Conservation (phyloP, 495 filamentous ascomycete genomes). For the Aspergillus haitiensis region DNA sequence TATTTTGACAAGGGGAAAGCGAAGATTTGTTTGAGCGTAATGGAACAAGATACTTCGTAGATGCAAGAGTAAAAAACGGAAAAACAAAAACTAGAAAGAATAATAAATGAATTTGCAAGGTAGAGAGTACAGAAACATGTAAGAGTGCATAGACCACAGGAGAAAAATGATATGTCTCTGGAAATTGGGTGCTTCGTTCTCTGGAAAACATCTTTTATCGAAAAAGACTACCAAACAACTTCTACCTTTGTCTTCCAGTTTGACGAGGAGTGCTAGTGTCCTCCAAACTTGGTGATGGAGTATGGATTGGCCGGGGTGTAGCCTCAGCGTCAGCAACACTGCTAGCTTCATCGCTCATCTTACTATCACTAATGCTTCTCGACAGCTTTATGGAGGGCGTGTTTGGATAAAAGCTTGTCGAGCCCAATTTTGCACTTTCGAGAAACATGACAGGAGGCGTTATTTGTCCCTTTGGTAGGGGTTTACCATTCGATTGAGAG, state of each 20-base stretch:
- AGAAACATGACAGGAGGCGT: slow-evolving; percentile 37
- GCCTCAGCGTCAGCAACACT: slow-evolving; percentile 39
- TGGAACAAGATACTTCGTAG: background rate
- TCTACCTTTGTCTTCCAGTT: slow-evolving; percentile 23
- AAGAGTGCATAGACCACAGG: no score
- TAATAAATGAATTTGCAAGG: no score
- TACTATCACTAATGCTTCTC: slow-evolving; percentile 13
- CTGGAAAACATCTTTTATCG: background rate
- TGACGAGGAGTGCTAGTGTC: slow-evolving; percentile 64
- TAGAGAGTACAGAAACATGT: no score
- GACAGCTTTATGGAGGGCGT: slow-evolving; percentile 34
- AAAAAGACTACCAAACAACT: slow-evolving; percentile 11
- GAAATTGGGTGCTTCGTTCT: background rate
- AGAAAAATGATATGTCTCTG: background rate
- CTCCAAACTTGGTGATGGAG: slow-evolving; percentile 38
- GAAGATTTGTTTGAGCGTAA: background rate
- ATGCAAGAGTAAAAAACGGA: background rate
- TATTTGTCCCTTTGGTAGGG: slow-evolving; percentile 31
- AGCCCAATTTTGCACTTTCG: background rate
- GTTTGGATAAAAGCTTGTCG: slow-evolving; percentile 22
- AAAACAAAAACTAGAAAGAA: background rate
- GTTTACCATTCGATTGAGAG: slow-evolving; percentile 9
- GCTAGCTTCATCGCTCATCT: slow-evolving; percentile 22
- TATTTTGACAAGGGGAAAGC: slow-evolving; percentile 9
- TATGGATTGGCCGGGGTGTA: slow-evolving; percentile 41